Evolutionary conservation across 148 eudicot genomes (phyloP).

Genomic region (Diospyros kaki): DNA sequence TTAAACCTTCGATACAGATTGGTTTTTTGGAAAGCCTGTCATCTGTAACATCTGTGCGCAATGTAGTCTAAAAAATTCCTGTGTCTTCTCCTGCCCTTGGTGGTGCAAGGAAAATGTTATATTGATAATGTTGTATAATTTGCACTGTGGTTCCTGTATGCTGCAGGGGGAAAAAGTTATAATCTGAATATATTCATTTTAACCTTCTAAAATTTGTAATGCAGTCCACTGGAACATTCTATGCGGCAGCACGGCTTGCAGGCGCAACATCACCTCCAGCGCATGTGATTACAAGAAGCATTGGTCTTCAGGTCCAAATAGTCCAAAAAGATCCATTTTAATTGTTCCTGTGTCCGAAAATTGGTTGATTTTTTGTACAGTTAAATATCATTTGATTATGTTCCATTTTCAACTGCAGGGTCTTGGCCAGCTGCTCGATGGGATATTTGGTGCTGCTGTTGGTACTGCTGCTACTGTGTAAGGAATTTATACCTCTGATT

Average conservation of each 20-base stretch:
- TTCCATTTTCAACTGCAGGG: constrained; percentile 47
- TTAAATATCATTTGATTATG: constrained; percentile 4
- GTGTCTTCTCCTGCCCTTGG: too few species aligned
- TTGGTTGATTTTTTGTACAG: not conserved
- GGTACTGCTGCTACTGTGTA: constrained; percentile 91
- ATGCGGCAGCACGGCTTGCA: constrained; percentile 80
- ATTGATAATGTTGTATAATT: not conserved
- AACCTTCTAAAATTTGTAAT: constrained; percentile 9
- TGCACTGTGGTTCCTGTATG: not conserved
- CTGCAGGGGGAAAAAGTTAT: not conserved
- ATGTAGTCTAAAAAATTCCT: not conserved
- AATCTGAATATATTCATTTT: not conserved
- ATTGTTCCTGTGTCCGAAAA: not conserved
- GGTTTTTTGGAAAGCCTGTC: not conserved
- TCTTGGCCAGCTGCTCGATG: constrained; percentile 77
- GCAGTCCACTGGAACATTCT: constrained; percentile 90
- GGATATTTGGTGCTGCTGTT: constrained; percentile 77
- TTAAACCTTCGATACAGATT: not conserved
- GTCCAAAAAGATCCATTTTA: not conserved
- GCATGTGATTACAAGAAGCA: constrained; percentile 81
- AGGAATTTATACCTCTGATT: constrained; percentile 23
- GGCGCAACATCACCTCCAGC: constrained; percentile 95
- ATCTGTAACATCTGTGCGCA: not conserved
- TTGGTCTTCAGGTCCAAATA: constrained; percentile 77
- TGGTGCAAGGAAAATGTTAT: too few species aligned